Evolutionary conservation across 768 basidiomycete genomes (phyloP).

Genomic region (Amanita rimosa): DNA sequence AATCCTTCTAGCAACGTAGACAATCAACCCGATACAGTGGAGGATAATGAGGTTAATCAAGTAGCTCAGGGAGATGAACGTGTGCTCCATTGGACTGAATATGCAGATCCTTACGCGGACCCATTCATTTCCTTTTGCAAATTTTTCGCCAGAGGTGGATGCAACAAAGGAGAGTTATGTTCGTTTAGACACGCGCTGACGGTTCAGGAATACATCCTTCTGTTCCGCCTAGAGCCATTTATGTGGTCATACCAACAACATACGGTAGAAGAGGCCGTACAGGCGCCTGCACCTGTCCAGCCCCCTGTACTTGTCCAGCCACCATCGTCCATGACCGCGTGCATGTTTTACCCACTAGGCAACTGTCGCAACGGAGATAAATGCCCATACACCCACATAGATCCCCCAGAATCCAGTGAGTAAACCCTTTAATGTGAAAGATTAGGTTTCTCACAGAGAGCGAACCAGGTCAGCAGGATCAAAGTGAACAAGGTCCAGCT

Average conservation of each 20-base stretch:
- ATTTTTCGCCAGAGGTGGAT: conserved; percentile 24
- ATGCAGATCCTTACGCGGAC: conserved; percentile 27
- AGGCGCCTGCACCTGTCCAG: neutral
- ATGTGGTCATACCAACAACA: conserved; percentile 10
- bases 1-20: too few relatives aligned
- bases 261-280: neutral
- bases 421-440: neutral
- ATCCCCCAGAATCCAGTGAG: conserved; percentile 8
- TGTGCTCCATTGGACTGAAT: conserved; percentile 29
- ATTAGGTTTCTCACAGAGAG: neutral
- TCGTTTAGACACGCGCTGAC: conserved; percentile 29
- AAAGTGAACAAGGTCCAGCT: conserved; percentile 1
- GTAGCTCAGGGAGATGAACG: neutral
- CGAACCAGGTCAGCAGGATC: neutral
- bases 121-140: conserved; percentile 26
- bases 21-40: neutral
- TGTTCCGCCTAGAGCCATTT: conserved; percentile 28
- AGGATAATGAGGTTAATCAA: conserved; percentile 1
- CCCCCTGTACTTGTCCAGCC: neutral
- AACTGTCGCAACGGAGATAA: conserved; percentile 26
- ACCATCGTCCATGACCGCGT: conserved; percentile 13
- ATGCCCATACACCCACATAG: conserved; percentile 24
- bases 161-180: conserved; percentile 21
- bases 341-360: conserved; percentile 24
- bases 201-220: conserved; percentile 22